These are phyloP conservation scores for Podila minutissima DNA, from an alignment of 192 early-diverging fungal species.

Conservation along the genomic window DNA sequence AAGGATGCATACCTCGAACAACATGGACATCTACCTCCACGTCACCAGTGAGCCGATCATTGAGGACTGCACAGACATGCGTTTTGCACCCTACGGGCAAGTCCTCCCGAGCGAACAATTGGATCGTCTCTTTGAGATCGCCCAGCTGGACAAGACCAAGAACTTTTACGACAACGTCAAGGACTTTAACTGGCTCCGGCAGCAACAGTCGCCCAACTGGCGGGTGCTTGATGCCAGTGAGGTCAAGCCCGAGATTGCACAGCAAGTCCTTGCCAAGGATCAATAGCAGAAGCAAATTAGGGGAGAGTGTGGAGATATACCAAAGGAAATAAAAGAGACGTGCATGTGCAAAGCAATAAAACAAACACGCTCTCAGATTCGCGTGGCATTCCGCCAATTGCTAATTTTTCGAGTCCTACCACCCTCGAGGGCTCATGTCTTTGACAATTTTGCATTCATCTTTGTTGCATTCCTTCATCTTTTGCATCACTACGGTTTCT, in stretches of 20 bases:
- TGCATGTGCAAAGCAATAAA: not conserved
- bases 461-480: no score
- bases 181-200: constrained; percentile 92
- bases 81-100: constrained; percentile 72
- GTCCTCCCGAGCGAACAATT: constrained; percentile 41
- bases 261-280: constrained; percentile 6
- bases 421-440: no score
- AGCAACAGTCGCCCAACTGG: constrained; percentile 63
- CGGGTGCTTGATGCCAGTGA: not conserved
- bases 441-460: no score
- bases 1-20: constrained; percentile 78
- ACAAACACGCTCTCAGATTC: no score
- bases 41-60: constrained; percentile 88
- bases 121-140: constrained; percentile 31
- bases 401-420: no score
- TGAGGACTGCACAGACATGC: constrained; percentile 76
- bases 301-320: not conserved
- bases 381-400: no score
- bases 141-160: constrained; percentile 38
- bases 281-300: not conserved
- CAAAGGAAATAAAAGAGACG: not conserved
- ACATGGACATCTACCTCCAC: constrained; percentile 72
- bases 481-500: not conserved
- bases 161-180: constrained; percentile 76
- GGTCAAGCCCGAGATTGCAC: constrained; percentile 9